Percentiles rank a stretch among this genome's conserved stretches.
phyloP scores from a whole-genome alignment of 768 basidiomycete species.

The Mrakia gelida region DNA sequence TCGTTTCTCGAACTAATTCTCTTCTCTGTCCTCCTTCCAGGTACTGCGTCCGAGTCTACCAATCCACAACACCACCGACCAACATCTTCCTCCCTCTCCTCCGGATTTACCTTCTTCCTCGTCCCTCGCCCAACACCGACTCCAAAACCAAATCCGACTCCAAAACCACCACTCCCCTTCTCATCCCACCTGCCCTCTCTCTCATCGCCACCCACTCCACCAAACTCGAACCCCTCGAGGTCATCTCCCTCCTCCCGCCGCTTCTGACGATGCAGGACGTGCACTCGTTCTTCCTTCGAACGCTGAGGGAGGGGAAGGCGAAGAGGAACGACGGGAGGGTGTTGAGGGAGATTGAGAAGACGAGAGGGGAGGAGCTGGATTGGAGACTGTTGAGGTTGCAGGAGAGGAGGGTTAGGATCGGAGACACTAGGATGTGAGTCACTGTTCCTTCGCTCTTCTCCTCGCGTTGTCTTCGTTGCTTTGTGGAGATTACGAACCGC shows the following conservation, averaged over 20 bases:
- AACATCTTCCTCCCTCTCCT: constrained; percentile 78
- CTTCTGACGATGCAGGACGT: constrained; percentile 80
- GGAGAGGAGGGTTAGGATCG: constrained; percentile 75
- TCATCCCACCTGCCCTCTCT: constrained; percentile 77
- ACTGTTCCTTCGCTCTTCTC: not conserved
- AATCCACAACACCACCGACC: constrained; percentile 51
- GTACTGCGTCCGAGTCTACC: constrained; percentile 82
- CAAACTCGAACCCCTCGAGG: constrained; percentile 73
- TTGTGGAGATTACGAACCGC: not conserved
- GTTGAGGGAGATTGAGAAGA: constrained; percentile 63
- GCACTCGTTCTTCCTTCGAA: constrained; percentile 67
- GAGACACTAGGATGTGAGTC: constrained; percentile 85
- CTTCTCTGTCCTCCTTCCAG: constrained; percentile 47
- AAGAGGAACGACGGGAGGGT: constrained; percentile 63
- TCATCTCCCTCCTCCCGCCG: constrained; percentile 81
- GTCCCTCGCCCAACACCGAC: constrained; percentile 53
- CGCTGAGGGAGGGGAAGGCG: constrained; percentile 57
- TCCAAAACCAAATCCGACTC: too few species aligned
- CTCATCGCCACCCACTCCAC: constrained; percentile 79
- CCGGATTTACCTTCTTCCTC: constrained; percentile 66
- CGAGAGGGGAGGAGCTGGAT: constrained; percentile 73
- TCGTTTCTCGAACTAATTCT: constrained; percentile 5
- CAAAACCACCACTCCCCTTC: constrained; percentile 40
- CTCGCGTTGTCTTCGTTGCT: too few species aligned
- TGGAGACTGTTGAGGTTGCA: constrained; percentile 70